Evolutionary conservation across 2,329 filamentous ascomycete genomes (phyloP).

Genomic region (Ophiostoma novo-ulmi): DNA sequence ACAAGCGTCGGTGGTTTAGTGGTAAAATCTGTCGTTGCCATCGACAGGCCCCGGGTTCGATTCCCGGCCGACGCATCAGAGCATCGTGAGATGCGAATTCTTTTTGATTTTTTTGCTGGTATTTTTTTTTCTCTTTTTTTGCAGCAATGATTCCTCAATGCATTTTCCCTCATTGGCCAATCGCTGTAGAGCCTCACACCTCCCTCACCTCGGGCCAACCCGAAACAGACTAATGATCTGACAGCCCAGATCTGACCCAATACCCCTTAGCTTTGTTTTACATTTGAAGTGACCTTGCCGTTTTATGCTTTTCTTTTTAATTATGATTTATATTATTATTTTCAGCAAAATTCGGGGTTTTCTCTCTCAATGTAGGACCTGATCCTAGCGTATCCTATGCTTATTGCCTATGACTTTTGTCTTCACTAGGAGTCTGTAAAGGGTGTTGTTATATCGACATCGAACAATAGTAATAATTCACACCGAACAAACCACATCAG

Average conservation of each 20-base stretch:
- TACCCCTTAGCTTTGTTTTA: conserved; percentile 3
- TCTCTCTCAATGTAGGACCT: too few relatives aligned
- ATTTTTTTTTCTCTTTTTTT: background rate
- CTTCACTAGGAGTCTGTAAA: too few relatives aligned
- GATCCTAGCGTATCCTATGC: too few relatives aligned
- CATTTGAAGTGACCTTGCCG: background rate
- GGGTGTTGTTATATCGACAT: too few relatives aligned
- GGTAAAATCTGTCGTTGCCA: conserved; percentile 13
- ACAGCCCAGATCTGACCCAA: background rate
- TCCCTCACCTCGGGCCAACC: conserved; percentile 1
- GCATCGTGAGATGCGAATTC: background rate
- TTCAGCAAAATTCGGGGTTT: too few relatives aligned
- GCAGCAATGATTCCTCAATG: too few relatives aligned
- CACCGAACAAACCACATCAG: too few relatives aligned
- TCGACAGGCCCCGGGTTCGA: conserved; percentile 15
- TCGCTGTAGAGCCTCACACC: conserved; percentile 1
- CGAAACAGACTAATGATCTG: conserved; percentile 14
- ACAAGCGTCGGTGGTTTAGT: conserved; percentile 15
- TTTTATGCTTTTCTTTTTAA: background rate
- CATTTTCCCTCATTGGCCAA: background rate
- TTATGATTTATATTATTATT: too few relatives aligned
- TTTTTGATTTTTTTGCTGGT: background rate
- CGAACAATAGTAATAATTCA: too few relatives aligned
- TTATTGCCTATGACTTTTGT: too few relatives aligned
- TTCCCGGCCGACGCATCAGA: conserved; percentile 8